Evolutionary conservation across 202 grass and related monocot genomes (phyloP).

Genomic region (Panicum hallii): DNA sequence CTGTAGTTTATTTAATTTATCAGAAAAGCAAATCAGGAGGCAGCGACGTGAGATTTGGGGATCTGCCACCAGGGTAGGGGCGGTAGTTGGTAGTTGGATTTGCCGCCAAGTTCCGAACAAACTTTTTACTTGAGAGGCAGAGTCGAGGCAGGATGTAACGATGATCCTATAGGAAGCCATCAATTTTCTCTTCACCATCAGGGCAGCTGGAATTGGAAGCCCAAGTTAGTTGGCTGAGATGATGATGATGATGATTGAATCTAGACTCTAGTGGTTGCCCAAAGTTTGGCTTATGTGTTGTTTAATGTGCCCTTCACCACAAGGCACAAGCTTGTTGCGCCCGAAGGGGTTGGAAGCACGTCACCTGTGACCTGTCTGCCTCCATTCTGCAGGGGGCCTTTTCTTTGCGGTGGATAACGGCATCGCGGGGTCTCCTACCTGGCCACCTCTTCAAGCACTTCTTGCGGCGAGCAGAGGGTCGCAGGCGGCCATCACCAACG

Average conservation of each 20-base stretch:
- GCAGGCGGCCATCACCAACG: neutral
- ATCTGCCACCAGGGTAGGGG: constrained; percentile 10
- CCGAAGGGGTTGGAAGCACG: constrained; percentile 52
- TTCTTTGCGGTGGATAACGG: constrained; percentile 9
- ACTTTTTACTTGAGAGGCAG: neutral
- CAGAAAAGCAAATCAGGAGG: neutral
- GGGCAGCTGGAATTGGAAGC: neutral
- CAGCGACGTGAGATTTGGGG: constrained; percentile 30
- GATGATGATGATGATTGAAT: neutral
- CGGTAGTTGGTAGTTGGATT: constrained; percentile 49
- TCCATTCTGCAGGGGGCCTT: neutral
- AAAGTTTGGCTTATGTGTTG: neutral
- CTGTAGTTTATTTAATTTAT: constrained; percentile 5
- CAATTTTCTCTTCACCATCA: neutral
- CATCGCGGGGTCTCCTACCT: neutral
- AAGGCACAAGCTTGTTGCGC: constrained; percentile 39
- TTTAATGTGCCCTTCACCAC: constrained; percentile 24
- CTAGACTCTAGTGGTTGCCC: neutral
- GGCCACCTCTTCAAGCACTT: neutral
- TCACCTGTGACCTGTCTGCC: constrained; percentile 48
- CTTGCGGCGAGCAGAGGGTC: neutral
- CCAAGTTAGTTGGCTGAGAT: neutral
- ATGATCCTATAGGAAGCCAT: neutral
- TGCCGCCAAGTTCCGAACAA: constrained; percentile 43
- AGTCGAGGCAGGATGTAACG: neutral